Percentiles rank a stretch among this genome's conserved stretches.
These are phyloP conservation scores for Silene conica DNA, from an alignment of 148 eudicot genomes.

Conservation along the genomic window DNA sequence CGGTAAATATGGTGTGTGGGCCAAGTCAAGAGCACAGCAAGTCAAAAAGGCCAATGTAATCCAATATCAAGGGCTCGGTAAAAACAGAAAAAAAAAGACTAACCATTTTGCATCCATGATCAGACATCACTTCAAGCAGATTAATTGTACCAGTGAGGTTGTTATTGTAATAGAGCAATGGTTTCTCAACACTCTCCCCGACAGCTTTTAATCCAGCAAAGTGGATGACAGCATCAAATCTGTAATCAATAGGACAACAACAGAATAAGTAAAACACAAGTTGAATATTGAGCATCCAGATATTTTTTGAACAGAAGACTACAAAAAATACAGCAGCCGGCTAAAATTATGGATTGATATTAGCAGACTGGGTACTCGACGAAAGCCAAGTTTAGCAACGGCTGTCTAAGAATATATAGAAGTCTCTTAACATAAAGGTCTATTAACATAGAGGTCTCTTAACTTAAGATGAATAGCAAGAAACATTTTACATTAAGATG, in stretches of 20 bases:
- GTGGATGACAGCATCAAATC: slow-evolving; percentile 98
- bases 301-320: neutral
- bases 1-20: neutral
- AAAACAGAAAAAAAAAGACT: neutral
- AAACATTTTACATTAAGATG: neutral
- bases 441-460: too few species aligned
- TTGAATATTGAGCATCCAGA: neutral
- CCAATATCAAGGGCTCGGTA: too few species aligned
- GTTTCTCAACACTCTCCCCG: slow-evolving; percentile 93
- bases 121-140: slow-evolving; percentile 90
- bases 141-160: slow-evolving; percentile 83
- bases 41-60: neutral
- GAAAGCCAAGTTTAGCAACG: neutral
- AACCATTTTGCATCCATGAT: slow-evolving; percentile 90
- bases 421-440: neutral
- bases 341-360: neutral
- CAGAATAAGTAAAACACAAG: neutral
- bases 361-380: neutral
- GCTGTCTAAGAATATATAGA: neutral
- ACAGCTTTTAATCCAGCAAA: slow-evolving; percentile 98
- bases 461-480: neutral
- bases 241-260: slow-evolving; percentile 29
- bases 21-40: neutral
- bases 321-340: neutral
- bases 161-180: slow-evolving; percentile 79